Conservation (phyloP, 306 rosid species). For the Betula pendula region DNA sequence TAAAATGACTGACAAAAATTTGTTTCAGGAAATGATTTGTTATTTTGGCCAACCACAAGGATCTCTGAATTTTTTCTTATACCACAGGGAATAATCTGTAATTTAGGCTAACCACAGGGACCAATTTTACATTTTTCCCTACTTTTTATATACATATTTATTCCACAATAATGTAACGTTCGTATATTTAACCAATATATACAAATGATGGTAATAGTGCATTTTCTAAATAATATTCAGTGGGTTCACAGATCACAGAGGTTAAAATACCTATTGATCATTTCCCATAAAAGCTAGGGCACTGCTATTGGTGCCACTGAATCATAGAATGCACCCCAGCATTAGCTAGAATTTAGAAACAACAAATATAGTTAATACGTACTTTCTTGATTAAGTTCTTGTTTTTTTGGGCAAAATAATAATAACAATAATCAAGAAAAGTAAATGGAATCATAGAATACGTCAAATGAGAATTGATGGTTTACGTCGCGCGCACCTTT, state of each 20-base stretch:
- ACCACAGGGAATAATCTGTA: too few relatives aligned
- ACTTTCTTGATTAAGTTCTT: not conserved
- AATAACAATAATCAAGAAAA: not conserved
- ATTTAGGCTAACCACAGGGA: too few relatives aligned
- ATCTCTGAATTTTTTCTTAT: too few relatives aligned
- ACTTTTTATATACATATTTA: too few relatives aligned
- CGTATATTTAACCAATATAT: not conserved
- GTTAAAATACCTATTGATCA: not conserved
- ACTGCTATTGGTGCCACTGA: not conserved
- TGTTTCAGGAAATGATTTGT: too few relatives aligned
- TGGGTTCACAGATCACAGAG: too few relatives aligned
- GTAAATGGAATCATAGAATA: not conserved
- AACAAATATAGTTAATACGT: too few relatives aligned
- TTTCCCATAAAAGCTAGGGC: not conserved
- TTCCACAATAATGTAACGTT: not conserved
- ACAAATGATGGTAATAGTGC: not conserved
- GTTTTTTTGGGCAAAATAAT: not conserved
- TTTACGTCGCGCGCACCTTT: not conserved
- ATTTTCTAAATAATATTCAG: not conserved
- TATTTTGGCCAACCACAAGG: too few relatives aligned
- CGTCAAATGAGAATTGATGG: not conserved
- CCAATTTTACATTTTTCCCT: too few relatives aligned
- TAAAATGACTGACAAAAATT: too few relatives aligned
- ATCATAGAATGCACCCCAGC: not conserved
- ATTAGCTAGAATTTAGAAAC: too few relatives aligned